Evolutionary conservation across 495 filamentous ascomycete genomes (phyloP).

Genomic region (Hypoxylon fragiforme): DNA sequence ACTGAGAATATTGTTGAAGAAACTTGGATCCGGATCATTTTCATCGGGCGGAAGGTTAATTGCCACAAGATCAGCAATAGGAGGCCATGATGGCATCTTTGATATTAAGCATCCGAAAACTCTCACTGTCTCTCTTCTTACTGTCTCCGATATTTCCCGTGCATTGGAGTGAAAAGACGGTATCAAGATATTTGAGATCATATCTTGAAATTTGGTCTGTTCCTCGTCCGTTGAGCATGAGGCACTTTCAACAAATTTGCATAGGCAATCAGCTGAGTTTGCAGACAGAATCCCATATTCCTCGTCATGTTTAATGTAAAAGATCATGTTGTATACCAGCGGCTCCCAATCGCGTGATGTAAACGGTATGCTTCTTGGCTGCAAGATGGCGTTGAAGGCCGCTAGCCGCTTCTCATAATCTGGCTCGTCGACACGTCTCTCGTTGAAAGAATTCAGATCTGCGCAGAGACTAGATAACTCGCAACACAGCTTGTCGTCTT

Average conservation of each 20-base stretch:
- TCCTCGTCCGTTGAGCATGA: slow-evolving; percentile 46
- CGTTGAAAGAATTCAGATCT: slow-evolving; percentile 76
- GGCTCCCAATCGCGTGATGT: slow-evolving; percentile 84
- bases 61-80: slow-evolving; percentile 72
- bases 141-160: slow-evolving; percentile 76
- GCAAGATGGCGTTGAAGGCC: slow-evolving; percentile 76
- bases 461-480: slow-evolving; percentile 72
- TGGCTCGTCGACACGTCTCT: slow-evolving; percentile 71
- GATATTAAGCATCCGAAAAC: slow-evolving; percentile 78
- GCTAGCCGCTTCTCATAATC: slow-evolving; percentile 80
- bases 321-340: slow-evolving; percentile 88
- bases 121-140: slow-evolving; percentile 76
- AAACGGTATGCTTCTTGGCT: slow-evolving; percentile 53
- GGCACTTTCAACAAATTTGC: slow-evolving; percentile 72
- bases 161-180: slow-evolving; percentile 76
- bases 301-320: slow-evolving; percentile 81
- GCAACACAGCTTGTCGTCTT: slow-evolving; percentile 59
- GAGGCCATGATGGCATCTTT: slow-evolving; percentile 65
- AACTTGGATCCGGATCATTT: slow-evolving; percentile 74
- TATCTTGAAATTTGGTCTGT: slow-evolving; percentile 39
- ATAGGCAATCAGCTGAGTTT: slow-evolving; percentile 79
- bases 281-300: slow-evolving; percentile 80
- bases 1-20: slow-evolving; percentile 90
- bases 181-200: slow-evolving; percentile 66
- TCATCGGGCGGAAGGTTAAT: slow-evolving; percentile 74